Evolutionary conservation across 2,329 filamentous ascomycete species (phyloP), one percentile per base, ranked within the genome.

Genomic region (Diaporthe ilicicola): DNA sequence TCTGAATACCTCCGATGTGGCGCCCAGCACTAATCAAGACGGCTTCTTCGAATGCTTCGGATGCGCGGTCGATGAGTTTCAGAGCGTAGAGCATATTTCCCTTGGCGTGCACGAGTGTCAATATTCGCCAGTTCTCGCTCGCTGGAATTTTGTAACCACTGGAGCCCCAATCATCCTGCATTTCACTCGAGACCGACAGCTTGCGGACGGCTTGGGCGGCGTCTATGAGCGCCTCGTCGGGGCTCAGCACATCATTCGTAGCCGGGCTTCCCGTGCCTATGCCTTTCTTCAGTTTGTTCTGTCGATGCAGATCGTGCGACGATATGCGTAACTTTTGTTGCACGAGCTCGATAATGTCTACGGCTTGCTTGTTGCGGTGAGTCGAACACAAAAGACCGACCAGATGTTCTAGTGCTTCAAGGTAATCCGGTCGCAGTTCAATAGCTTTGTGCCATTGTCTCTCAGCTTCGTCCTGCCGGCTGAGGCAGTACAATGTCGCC

Each of bases 71-170:
- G 74, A 96, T 93, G 74, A 98, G 92, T 55, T 95, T 95, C 37
- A 97, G 84, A 32, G 93, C 91, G 81, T 99, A 99, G 1, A 98
- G 86, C 92, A 98, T 97, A 74, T 98, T 98, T n/a, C 95, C 96
- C 81, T 98, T 99, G 24, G 95, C 95, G 81, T 99, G 96, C 50
- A 98, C 91, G 19, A 99, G 87, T n/a, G 94, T 93, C 54, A 99
- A 87, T 77, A 99, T 94, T 72, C 96, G 90, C 10, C 95, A 96
- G 78, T 98, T 98, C 75, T 99, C 96, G 53, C 88, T 90, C 2
- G 92, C 94, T 6, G 94, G 89, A 53, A 99, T 91, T 17, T 90
- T 89, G 80, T 97, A 98, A 19, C 94, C 95, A 79, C 93, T 96
- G 4, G 91, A 92, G 1, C 91, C 92, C 78, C 92, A 94, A 0